Base-by-base conservation (phyloP, 2,329 filamentous ascomycete species). In the Karstenula rhodostoma region DNA sequence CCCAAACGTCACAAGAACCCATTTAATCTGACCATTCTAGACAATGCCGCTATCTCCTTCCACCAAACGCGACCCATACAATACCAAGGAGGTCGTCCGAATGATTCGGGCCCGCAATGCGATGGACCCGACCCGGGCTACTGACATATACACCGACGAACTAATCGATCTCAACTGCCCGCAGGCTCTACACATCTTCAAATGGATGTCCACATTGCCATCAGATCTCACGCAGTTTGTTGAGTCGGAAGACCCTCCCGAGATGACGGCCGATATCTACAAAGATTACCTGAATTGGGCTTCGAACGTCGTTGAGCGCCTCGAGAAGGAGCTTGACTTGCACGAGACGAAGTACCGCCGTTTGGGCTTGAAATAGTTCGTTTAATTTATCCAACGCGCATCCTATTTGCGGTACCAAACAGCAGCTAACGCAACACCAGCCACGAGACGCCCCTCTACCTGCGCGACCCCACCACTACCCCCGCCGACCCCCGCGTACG, bases 281-380 rank as follows among this genome's bases (percentile, higher is more conserved):
- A 40, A 54, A 17, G 37, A 54, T 25, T 44, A 27, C 6, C 8
- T 54, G 7, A 32, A 44, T 8, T 54, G 51, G 51, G 25, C 17
- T 23, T 23, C 5, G 7, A 15, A 5, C 25, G 3, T 9, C 7
- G 8, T 22, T 9, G 7, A 44, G 40, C n/a, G 9, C 12, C 25
- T 54, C 17, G 22, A 29, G 12, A 12, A 32, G 5, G 25, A 33
- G 23, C 25, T 54, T 8, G 40, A 54, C 6, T 2, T 17, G n/a
- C 27, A 19, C 17, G 51, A 54, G 25, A 8, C 22, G 10, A 17
- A 54, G 25, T 54, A 54, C 13, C 51, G 51, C 17, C 51, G 51
- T 29, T 40, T 54, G 5, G 51, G 51, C 2, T 25, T 44, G 4
- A 22, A 17, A 3, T 54, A 54, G 51, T 54, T 37, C 17, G 7